Evolutionary conservation across 1,284 basidiomycete genomes (phyloP), one percentile per base, ranked within the genome.

Genomic region (Ganoderma lucidum): DNA sequence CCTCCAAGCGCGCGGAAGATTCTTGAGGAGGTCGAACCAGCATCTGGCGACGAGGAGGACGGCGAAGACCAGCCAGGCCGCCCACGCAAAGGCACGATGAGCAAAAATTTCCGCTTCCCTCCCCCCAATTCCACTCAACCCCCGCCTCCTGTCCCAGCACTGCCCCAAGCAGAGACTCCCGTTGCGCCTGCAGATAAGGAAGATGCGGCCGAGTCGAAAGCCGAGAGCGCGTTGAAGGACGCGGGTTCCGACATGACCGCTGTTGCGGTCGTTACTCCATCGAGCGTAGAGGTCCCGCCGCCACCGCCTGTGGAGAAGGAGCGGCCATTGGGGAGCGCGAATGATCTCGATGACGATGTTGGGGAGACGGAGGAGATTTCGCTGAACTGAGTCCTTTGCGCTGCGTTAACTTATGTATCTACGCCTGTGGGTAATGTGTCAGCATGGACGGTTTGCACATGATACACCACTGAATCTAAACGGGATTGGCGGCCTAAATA

Each of bases 291-390:
- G 76, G 90, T 93, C 10, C 92, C 91, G 3, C 89, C 92, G 0
- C 93, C 92, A 1, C 92, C 92, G 32, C 90, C 90, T 0, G 85
- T 93, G 19, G 90, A 92, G 76, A 93, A 94, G 80, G 91, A 93
- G 79, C 82, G 84, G 70, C 80, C 80, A 67, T 77, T 77, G 66
- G 73, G 74, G 30, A 72, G 73, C 17, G 81, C 81, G 15, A 76
- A 82, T 48, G 88, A 89, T 39, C 86, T 88, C 15, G 85, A 90
- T 58, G 90, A 89, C 62, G 92, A 93, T 37, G 85, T 93, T 55
- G 93, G 92, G 0, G 90, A 90, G 77, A 93, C 91, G 10, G 92
- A 88, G 53, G 93, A 93, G 72, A 87, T 88, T 41, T 86, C 83
- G 37, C 73, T 86, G 59, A 85, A 82, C 71, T 85, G 73, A 69